These are phyloP conservation scores for Trichoderma sp. DNA, from an alignment of 2,329 filamentous ascomycete species.

Conservation along the genomic window DNA sequence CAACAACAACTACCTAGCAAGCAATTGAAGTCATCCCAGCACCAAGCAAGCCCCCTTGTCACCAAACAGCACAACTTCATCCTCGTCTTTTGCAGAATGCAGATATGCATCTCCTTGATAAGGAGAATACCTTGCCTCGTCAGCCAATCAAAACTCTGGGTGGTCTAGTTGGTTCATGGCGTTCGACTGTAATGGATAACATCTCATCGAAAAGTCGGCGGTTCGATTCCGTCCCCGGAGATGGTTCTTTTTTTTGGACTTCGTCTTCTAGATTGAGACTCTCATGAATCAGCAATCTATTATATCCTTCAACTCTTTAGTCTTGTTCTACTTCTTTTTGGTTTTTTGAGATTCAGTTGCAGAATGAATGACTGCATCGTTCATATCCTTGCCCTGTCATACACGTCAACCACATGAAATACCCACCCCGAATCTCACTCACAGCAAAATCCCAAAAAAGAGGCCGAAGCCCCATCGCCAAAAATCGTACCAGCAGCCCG, in stretches of 20 bases:
- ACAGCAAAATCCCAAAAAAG: background rate
- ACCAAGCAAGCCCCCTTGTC: background rate
- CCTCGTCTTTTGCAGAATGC: background rate
- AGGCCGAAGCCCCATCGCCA: background rate
- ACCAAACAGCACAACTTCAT: background rate
- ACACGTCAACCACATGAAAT: background rate
- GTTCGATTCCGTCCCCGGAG: conserved; percentile 28
- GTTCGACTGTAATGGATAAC: conserved; percentile 28
- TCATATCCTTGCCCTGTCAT: background rate
- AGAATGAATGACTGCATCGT: background rate
- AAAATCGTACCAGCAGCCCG: background rate
- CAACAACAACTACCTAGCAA: background rate
- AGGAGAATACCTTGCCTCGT: background rate
- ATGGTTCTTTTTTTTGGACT: background rate
- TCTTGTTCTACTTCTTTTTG: background rate
- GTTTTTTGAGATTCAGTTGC: too few relatives aligned
- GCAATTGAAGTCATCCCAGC: background rate
- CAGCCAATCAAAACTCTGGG: conserved; percentile 24
- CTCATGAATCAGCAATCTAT: background rate
- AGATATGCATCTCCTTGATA: background rate
- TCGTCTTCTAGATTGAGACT: background rate
- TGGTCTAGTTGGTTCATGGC: conserved; percentile 32
- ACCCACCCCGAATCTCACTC: conserved; percentile 1
- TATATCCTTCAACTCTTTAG: background rate
- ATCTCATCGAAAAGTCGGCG: conserved; percentile 30